Evolutionary conservation across 345 rosid genomes (phyloP), one percentile per base, ranked within the genome.

Genomic region (Rubroshorea leprosula): DNA sequence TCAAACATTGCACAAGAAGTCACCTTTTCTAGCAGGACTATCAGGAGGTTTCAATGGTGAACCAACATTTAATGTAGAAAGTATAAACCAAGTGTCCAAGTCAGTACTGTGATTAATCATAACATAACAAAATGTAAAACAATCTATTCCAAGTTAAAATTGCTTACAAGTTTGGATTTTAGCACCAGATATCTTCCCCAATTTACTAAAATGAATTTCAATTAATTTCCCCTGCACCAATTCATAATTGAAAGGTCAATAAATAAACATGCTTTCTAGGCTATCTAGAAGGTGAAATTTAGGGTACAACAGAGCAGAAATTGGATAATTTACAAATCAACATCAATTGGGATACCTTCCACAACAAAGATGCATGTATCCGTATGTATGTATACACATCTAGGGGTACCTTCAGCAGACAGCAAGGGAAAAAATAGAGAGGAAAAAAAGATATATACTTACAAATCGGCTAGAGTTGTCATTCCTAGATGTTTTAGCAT

Each of bases 1-100:
- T 56, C 45, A 53, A 38, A 55, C n/a, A n/a, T n/a, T 52, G 61
- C 29, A 51, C 54, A 60, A 64, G 23, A 77, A 55, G 26, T 66
- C 78, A 87, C 99, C 99, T 93, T 93, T 76, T 93, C 99, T 19
- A 89, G 83, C 67, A 93, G 75, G 78, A 84, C 99, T 93, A 44
- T 49, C 51, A 49, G 59, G 50, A 71, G 52, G 65, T 43, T 68
- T 52, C 64, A 39, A 35, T 43, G 39, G 49, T 57, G 53, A 58
- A 64, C 57, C 55, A 21, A 54, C 61, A 71, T 21, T 35, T 48
- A 26, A 60, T 16, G 58, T 64, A 46, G 43, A 44, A n/a, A n/a
- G n/a, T 23, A 35, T n/a, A 44, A 44, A 44, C 18, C 3, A 44
- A 29, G 35, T 29, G n/a, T 29, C 9, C 52, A 69, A 54, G 77